Evolutionary conservation across 2,329 filamentous ascomycete genomes (phyloP), one percentile per base, ranked within the genome.

Genomic region (Fusarium sp.): DNA sequence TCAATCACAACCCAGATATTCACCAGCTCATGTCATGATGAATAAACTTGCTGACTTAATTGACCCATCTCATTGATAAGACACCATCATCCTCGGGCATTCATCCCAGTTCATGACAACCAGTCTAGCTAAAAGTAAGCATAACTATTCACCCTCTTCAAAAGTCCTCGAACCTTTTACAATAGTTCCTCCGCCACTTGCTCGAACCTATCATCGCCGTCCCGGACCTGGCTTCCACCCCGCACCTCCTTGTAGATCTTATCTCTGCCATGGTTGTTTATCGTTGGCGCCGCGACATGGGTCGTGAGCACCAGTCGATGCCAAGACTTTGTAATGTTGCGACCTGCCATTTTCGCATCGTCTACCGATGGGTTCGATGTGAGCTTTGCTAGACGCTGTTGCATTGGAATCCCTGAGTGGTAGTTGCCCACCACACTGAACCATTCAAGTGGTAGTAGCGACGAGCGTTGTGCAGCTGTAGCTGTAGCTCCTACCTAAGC

Each of bases 331-430:
- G 38, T 10, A 46, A 7, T 51, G 45, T 65, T 74, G 52, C 55
- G 72, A 77, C 72, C 75, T 77, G 72, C 72, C 75, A 71, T 70
- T 67, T 74, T 63, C 35, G 70, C 65, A 44, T 29, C 38, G 21
- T 61, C 38, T 75, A 37, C 66, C 68, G 62, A 75, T 70, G 69
- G 66, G 52, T 46, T 35, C 23, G n/a, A 42, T 42, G 31, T n/a
- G 37, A 55, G 29, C 21, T 37, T 56, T 33, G 27, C 41, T 37
- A 37, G 42, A 39, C 35, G 15, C 33, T n/a, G 27, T 48, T 56
- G 25, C 23, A 63, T 45, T 49, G 51, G 60, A 56, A 44, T 15
- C 39, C 9, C 10, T 25, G n/a, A 25, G 39, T 25, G 4, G n/a
- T 18, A 42, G n/a, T 42, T 42, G n/a, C 39, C 39, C 35, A 4